Percentiles rank a stretch among this genome's conserved stretches.
phyloP scores from a whole-genome alignment of 108 stramenopile genomes.

The Cyclotella baltica region DNA sequence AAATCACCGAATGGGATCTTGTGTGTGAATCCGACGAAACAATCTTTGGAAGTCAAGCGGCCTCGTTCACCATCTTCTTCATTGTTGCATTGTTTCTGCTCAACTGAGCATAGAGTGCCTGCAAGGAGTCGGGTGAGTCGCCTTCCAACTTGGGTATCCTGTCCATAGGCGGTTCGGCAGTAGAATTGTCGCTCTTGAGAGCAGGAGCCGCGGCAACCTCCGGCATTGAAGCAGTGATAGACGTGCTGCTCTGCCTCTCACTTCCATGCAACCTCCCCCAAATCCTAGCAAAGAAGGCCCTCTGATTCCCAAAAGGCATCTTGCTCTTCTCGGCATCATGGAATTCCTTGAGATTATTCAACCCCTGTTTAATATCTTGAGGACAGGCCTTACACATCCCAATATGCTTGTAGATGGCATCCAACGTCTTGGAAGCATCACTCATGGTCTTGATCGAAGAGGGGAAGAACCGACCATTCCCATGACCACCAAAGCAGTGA shows the following conservation, averaged over 20 bases:
- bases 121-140: slow-evolving; percentile 12
- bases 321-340: slow-evolving; percentile 54
- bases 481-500: slow-evolving; percentile 83
- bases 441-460: slow-evolving; percentile 85
- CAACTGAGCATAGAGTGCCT: slow-evolving; percentile 25
- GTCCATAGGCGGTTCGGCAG: neutral
- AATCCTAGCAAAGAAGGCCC: slow-evolving; percentile 66
- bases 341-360: slow-evolving; percentile 45
- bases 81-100: slow-evolving; percentile 2
- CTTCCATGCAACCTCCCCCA: slow-evolving; percentile 45
- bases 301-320: slow-evolving; percentile 50
- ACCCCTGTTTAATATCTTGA: slow-evolving; percentile 47
- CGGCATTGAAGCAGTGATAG: neutral
- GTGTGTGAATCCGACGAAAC: neutral
- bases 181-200: neutral
- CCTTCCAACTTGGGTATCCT: slow-evolving; percentile 7
- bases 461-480: slow-evolving; percentile 87
- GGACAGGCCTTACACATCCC: slow-evolving; percentile 76
- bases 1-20: too few species aligned
- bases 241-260: neutral
- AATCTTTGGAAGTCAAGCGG: slow-evolving; percentile 3
- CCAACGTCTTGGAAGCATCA: slow-evolving; percentile 82
- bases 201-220: neutral
- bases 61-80: slow-evolving; percentile 21
- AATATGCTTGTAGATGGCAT: slow-evolving; percentile 84